Conservation (phyloP, 352 stramenopile species). For the Pythium phragmiticola region DNA sequence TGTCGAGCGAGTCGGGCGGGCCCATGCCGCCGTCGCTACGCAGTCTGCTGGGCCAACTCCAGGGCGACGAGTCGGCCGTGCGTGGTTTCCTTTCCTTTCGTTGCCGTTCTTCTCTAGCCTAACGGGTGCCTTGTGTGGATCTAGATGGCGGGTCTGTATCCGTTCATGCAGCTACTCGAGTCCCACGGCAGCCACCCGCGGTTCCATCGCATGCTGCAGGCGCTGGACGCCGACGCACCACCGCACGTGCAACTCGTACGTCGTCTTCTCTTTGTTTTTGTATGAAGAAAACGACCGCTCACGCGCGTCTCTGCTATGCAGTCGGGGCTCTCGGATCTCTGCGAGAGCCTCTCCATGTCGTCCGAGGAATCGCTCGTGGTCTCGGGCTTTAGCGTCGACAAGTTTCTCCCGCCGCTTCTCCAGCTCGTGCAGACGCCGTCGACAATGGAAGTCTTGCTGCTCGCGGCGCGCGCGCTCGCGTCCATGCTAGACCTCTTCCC, state of each 20-base stretch:
- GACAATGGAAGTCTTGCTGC: conserved; percentile 64
- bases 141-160: conserved; percentile 45
- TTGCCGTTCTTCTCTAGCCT: background rate
- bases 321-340: conserved; percentile 54
- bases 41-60: conserved; percentile 29
- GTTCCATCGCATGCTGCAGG: conserved; percentile 47
- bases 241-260: conserved; percentile 45
- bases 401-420: conserved; percentile 47
- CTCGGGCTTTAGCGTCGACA: conserved; percentile 64
- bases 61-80: conserved; percentile 23
- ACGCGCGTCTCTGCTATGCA: conserved; percentile 12
- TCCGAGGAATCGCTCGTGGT: conserved; percentile 62
- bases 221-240: conserved; percentile 34
- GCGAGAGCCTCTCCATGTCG: conserved; percentile 68
- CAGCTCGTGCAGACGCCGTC: conserved; percentile 38
- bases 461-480: conserved; percentile 52
- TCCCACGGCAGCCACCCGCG: conserved; percentile 25
- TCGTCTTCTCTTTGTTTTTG: background rate
- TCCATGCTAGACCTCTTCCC: conserved; percentile 61
- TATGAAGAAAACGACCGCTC: background rate
- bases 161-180: conserved; percentile 56
- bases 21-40: conserved; percentile 45
- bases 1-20: conserved; percentile 37
- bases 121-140: conserved; percentile 1
- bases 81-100: background rate